These are phyloP conservation scores for Syzygium oleosum DNA, from an alignment of 345 rosid species.

Conservation along the genomic window DNA sequence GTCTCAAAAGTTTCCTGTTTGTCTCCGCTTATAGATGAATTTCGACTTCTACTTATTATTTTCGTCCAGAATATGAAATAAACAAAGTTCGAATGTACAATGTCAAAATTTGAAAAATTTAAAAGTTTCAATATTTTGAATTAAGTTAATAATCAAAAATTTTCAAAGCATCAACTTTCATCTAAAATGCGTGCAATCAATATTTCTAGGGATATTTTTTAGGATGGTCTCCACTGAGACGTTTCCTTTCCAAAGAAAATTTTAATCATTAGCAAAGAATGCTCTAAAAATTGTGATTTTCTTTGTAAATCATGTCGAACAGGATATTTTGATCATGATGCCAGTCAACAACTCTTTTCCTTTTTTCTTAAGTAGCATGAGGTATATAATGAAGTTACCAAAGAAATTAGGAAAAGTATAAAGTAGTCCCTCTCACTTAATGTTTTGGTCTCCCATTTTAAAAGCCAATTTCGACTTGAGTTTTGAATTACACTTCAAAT, in stretches of 20 bases:
- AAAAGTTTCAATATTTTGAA: too few relatives aligned
- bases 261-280: neutral
- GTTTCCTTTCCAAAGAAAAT: too few relatives aligned
- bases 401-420: neutral
- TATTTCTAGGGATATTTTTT: too few relatives aligned
- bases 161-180: too few relatives aligned
- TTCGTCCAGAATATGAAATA: neutral
- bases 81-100: neutral
- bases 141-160: too few relatives aligned
- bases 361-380: neutral
- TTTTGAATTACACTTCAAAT: neutral
- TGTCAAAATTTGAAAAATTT: too few relatives aligned
- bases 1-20: neutral
- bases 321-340: neutral
- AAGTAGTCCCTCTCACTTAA: neutral
- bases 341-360: neutral
- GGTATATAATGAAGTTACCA: neutral
- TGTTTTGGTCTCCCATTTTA: neutral
- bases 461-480: neutral
- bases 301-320: neutral
- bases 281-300: neutral
- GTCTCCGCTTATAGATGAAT: neutral
- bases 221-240: too few relatives aligned
- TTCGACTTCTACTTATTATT: neutral
- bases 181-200: too few relatives aligned